A percentile compares a stretch with the other conserved stretches of the same genome.
These are phyloP conservation scores for Myxozyma melibiosi DNA, from an alignment of 805 yeast genomes.

Conservation along the genomic window DNA sequence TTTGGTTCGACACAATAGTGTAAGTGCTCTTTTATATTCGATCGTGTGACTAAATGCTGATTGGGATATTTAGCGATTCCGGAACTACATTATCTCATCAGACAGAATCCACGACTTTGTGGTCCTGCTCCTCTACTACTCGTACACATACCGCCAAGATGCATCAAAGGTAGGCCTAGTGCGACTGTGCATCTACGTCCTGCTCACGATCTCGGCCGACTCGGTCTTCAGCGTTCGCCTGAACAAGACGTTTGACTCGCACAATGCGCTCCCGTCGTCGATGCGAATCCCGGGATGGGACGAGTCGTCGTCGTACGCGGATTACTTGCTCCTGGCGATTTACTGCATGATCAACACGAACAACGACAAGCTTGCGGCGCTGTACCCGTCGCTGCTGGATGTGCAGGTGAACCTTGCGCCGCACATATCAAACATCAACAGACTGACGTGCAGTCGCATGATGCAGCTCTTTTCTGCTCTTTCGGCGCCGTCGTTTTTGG, in stretches of 20 bases:
- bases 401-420: constrained; percentile 41
- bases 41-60: background rate
- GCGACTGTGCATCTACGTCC: constrained; percentile 41
- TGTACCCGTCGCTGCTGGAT: constrained; percentile 39
- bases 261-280: constrained; percentile 36
- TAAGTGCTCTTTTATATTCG: background rate
- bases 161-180: constrained; percentile 36
- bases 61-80: constrained; percentile 36
- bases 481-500: constrained; percentile 34
- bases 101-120: constrained; percentile 57
- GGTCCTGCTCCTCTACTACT: constrained; percentile 58
- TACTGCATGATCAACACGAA: constrained; percentile 24
- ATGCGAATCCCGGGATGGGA: constrained; percentile 35
- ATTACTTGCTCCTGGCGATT: constrained; percentile 37
- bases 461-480: constrained; percentile 36
- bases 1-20: constrained; percentile 66
- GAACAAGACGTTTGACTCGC: constrained; percentile 37
- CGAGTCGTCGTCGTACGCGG: constrained; percentile 36
- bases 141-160: constrained; percentile 51
- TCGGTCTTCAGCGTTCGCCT: constrained; percentile 35
- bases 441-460: constrained; percentile 37
- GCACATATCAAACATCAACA: constrained; percentile 37
- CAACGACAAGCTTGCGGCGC: constrained; percentile 31
- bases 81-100: constrained; percentile 45
- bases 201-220: constrained; percentile 40